Evolutionary conservation across 108 stramenopile genomes (phyloP).

Genomic region (Bacterosira constricta): DNA sequence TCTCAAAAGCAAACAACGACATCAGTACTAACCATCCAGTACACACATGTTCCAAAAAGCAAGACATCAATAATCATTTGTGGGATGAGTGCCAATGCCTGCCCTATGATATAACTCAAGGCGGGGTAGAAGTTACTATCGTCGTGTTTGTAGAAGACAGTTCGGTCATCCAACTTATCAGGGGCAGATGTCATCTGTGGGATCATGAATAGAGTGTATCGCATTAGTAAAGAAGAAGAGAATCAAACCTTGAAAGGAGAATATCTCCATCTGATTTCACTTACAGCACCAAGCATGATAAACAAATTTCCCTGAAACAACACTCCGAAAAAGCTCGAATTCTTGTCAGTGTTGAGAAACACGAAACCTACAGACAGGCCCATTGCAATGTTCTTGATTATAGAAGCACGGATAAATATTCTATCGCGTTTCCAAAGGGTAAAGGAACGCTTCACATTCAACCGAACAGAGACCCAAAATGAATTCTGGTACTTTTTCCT

Average conservation of each 20-base stretch:
- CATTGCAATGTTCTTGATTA: slow-evolving; percentile 67
- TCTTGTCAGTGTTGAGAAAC: slow-evolving; percentile 55
- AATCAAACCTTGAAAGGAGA: too few species aligned
- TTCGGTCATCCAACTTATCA: slow-evolving; percentile 49
- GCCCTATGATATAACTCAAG: slow-evolving; percentile 36
- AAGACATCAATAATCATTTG: slow-evolving; percentile 42
- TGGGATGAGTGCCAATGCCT: slow-evolving; percentile 30
- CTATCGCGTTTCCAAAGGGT: slow-evolving; percentile 44
- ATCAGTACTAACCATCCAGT: too few species aligned
- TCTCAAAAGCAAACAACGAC: too few species aligned
- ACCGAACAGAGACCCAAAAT: slow-evolving; percentile 20
- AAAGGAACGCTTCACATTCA: slow-evolving; percentile 39
- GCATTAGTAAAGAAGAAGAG: too few species aligned
- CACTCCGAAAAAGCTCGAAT: slow-evolving; percentile 43
- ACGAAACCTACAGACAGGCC: slow-evolving; percentile 78
- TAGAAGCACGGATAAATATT: slow-evolving; percentile 39
- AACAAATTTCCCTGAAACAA: slow-evolving; percentile 57
- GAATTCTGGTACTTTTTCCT: slow-evolving; percentile 36
- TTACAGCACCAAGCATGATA: slow-evolving; percentile 37
- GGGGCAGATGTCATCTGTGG: slow-evolving; percentile 60
- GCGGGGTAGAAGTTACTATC: slow-evolving; percentile 67
- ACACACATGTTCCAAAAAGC: slow-evolving; percentile 41
- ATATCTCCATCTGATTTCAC: too few species aligned
- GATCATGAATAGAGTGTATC: too few species aligned
- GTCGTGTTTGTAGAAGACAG: slow-evolving; percentile 73